Evolutionary conservation across 352 stramenopile species (phyloP), one percentile per base, ranked within the genome.

Genomic region (Plasmopara muralis): DNA sequence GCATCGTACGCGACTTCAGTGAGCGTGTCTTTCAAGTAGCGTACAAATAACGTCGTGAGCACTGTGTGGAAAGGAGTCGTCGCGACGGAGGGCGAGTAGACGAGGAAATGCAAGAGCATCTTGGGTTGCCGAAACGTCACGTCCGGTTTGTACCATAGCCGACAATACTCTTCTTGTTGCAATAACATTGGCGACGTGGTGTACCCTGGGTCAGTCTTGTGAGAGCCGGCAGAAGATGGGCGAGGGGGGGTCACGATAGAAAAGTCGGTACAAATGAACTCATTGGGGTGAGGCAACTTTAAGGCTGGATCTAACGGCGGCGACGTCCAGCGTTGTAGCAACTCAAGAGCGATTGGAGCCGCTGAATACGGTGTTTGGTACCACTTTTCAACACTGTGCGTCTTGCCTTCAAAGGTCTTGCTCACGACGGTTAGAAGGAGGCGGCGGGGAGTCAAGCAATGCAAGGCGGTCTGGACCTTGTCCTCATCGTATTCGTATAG

Each of bases 71-170:
- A 84, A 1, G 79, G 82, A 4, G 63, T 88, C 1, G 52, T 62
- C 16, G 77, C 78, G 3, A 88, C 57, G 8, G 67, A 64, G 1
- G 79, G 74, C 13, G 74, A 77, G 64, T 83, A 74, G 9, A 97
- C 67, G 39, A 78, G 41, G 37, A 92, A 87, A 47, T 86, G 87
- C 18, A 96, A 60, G 61, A 91, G 90, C 12, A 95, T 60, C 61
- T 96, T 97, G 3, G 89, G 89, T 64, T 97, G 96, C 48, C 74
- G 65, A 68, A 97, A 97, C 18, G 84, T 63, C n/a, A 75, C 80
- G 58, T 97, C 88, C 0, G 82, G 71, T 58, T 96, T 95, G 72
- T 87, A 93, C 83, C 82, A 94, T 16, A 90, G 37, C 1, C 78
- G 74, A n/a, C 66, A 78, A 2, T 60, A 47, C 5, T 70, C 64